Base-by-base conservation (phyloP, 768 basidiomycete genomes). In the Suillus subluteus region DNA sequence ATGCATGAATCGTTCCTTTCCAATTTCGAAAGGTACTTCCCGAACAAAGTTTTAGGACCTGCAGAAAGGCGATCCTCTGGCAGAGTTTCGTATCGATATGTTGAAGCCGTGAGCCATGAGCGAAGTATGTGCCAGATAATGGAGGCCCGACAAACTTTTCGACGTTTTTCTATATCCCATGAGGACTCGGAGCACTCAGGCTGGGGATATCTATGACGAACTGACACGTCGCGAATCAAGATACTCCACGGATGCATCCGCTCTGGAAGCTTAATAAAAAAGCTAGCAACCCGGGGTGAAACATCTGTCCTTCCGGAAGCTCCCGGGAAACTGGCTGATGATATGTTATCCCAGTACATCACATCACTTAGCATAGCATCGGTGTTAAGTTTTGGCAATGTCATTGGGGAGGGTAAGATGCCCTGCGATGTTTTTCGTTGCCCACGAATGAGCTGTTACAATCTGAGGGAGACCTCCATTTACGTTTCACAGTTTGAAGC, bases 21-120 rank as follows among this genome's bases (percentile, higher is more conserved):
- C 72, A 54, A 64, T 68, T 3, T 69, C 58, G 54, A 70, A 75
- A 7, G 77, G 78, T 59, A 23, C 54, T 18, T 70, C 69, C 70
- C 13, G n/a, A 21, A 61, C 18, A 21, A 50, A 35, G 4, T 38
- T 44, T 35, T 35, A 23, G 4, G 11, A n/a, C 43, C 50, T 43
- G n/a, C 23, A 66, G 40, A 16, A 32, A 35, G 12, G 44, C 21
- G 9, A 21, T 21, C 8, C 3, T 21, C 44, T 21, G 44, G 44
- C 9, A 21, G 21, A 46, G 21, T 11, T n/a, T 9, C 12, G n/a
- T 48, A 48, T 13, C 46, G 4, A 48, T 48, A 13, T 21, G 2
- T 13, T 13, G 46, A 48, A 23, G 35, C 35, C 35, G 35, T 35
- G 35, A 3, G 32, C 32, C 26, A n/a, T 12, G 21, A n/a, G 21